These are phyloP conservation scores for Gamarada debralockiae DNA, from an alignment of 495 filamentous ascomycete genomes.

Conservation along the genomic window DNA sequence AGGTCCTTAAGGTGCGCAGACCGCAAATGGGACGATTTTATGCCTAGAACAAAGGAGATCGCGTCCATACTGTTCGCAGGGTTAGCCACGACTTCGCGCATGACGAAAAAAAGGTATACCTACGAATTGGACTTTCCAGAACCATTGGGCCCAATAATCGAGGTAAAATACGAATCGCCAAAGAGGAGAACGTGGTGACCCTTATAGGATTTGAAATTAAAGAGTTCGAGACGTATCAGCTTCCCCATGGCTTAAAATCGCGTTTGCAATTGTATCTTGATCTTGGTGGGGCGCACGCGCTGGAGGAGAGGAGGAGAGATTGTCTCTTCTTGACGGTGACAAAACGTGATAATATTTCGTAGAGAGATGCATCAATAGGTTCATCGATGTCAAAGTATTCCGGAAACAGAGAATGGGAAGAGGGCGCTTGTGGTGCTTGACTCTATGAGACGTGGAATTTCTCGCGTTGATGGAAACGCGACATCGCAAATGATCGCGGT, in stretches of 20 bases:
- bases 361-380: no score
- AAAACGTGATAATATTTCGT: no score
- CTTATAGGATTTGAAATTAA: slow-evolving; percentile 99
- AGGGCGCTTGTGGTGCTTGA: no score
- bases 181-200: slow-evolving; percentile 90
- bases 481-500: no score
- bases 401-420: no score
- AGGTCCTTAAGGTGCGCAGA: slow-evolving; percentile 93
- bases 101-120: slow-evolving; percentile 27
- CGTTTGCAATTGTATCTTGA: neutral
- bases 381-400: no score
- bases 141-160: slow-evolving; percentile 98
- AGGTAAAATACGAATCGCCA: slow-evolving; percentile 98
- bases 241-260: slow-evolving; percentile 58
- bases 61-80: slow-evolving; percentile 80
- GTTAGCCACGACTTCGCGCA: neutral
- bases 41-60: slow-evolving; percentile 97
- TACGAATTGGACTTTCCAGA: slow-evolving; percentile 99
- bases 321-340: no score
- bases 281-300: no score
- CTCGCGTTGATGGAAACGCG: no score
- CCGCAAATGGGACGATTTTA: slow-evolving; percentile 95
- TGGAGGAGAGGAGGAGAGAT: no score
- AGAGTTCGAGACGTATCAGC: slow-evolving; percentile 90
- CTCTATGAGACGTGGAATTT: no score